Evolutionary conservation across 2,329 filamentous ascomycete species (phyloP), one percentile per base, ranked within the genome.

Genomic region (Penicillium olsonii): DNA sequence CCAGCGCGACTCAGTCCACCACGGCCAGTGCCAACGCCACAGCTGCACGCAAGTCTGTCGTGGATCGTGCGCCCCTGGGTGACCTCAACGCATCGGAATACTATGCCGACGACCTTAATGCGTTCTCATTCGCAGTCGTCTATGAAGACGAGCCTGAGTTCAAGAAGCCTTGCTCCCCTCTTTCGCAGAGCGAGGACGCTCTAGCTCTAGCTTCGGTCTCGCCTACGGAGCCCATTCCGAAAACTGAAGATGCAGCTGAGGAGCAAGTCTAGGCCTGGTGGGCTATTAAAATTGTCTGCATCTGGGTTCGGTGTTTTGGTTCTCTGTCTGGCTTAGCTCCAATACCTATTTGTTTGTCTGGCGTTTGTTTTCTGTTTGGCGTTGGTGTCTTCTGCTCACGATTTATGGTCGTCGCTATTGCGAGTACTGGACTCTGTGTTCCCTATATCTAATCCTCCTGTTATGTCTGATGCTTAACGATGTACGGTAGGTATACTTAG

Each of bases 11-110:
- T 20, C 53, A 62, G 46, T 55, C 42, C 1, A 31, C 37, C 31
- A 17, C 33, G 2, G n/a, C 33, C 15, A 18, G 56, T 8, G 42
- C 60, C 10, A 48, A 58, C 18, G 55, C 64, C 8, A 47, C 61
- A 5, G 60, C 64, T 14, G 60, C 62, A 11, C 67, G 69, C 29
- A 71, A 71, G 31, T 80, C 84, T 42, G 67, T 81, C 15, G 75
- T 87, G 19, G 84, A 88, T 62, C 82, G 87, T 19, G 74, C 78
- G 5, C 85, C 87, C 0, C 75, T 91, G 1, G 81, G 81, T 8
- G 85, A 89, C 64, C 81, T 91, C 62, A 79, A 84, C 45, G 80
- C 82, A 2, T 75, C 81, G 17, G 84, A 89, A 41, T 90, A 84
- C 63, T 89, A 87, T 60, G 78, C 83, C 3, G 77, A 82, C 14